Percentiles rank a stretch among this genome's conserved stretches.
Conservation (phyloP, 768 basidiomycete genomes). For the Tricholoma matsutake region DNA sequence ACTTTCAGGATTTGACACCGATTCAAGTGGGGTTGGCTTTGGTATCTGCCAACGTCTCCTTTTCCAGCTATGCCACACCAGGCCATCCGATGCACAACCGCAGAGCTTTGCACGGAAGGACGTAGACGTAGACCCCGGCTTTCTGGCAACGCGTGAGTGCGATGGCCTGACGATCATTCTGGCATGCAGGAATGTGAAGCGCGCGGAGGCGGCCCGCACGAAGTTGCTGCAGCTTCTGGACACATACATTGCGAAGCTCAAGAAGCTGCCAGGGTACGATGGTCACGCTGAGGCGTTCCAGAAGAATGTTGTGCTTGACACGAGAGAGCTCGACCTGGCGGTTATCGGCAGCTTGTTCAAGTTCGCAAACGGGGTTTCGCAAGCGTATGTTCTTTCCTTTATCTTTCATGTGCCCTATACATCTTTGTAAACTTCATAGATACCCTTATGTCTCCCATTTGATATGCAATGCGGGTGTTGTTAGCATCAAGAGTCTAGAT, state of each 20-base stretch:
- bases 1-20: background rate
- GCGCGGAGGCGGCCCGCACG: slow-evolving; percentile 60
- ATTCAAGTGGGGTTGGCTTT: slow-evolving; percentile 73
- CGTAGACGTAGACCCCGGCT: background rate
- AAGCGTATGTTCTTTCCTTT: background rate
- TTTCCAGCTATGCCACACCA: slow-evolving; percentile 53
- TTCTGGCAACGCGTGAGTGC: slow-evolving; percentile 20
- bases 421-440: slow-evolving; percentile 32
- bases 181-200: slow-evolving; percentile 69
- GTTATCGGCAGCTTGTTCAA: slow-evolving; percentile 55
- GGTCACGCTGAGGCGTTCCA: slow-evolving; percentile 57
- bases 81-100: slow-evolving; percentile 50
- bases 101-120: slow-evolving; percentile 32
- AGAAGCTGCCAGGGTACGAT: slow-evolving; percentile 36
- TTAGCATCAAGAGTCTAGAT: slow-evolving; percentile 52
- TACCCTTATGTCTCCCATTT: slow-evolving; percentile 81
- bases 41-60: slow-evolving; percentile 81
- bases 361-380: slow-evolving; percentile 51
- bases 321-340: slow-evolving; percentile 64
- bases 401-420: too few species aligned
- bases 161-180: slow-evolving; percentile 70
- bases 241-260: slow-evolving; percentile 41
- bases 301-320: slow-evolving; percentile 55
- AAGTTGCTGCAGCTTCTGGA: slow-evolving; percentile 56
- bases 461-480: slow-evolving; percentile 77